Base-by-base conservation (phyloP, 2,329 filamentous ascomycete species). In the Coniochaeta sp. region DNA sequence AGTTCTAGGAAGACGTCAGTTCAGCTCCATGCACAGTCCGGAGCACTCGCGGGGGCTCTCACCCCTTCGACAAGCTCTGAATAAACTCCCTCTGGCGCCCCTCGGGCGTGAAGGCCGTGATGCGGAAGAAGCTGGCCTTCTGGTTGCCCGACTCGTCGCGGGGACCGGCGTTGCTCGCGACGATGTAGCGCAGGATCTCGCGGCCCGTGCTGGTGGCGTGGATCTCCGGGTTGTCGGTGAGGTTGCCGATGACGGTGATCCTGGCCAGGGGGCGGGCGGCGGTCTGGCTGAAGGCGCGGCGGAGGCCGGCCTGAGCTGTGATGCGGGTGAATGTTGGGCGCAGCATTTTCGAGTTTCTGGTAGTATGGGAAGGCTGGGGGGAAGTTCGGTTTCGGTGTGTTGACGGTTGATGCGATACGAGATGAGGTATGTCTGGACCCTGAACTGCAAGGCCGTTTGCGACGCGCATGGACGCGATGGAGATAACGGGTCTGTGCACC, bases 201-300 rank as follows among this genome's bases (percentile, higher is more conserved):
- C 78, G 78, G 53, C 90, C 90, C 50, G 74, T 85, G 62, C 81
- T 79, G 47, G 87, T 89, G 53, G 82, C 69, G 32, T 79, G 76
- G 58, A 91, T 63, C 76, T 96, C 91, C 53, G 94, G 92, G 50
- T 82, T 79, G 61, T 83, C 81, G 55, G 81, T 90, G 49, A 99
- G 83, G 69, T 91, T 87, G 65, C 94, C 94, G 60, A 96, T 79
- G 69, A 99, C 76, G 63, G 84, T 87, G 75, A 99, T 87, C 70
- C 85, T 87, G 60, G 94, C 89, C 59, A 94, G 64, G 56, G 78
- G 71, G 56, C 81, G 78, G 48, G 80, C 69, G 35, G 83, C 73
- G 42, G 86, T 84, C 61, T 84, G 83, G 74, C 83, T 89, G 81
- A 96, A 96, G 64, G 84, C 72, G 71, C 90, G 89, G 60, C 72